Base-by-base conservation (phyloP, 768 basidiomycete genomes). In the Termitomyces sp. region DNA sequence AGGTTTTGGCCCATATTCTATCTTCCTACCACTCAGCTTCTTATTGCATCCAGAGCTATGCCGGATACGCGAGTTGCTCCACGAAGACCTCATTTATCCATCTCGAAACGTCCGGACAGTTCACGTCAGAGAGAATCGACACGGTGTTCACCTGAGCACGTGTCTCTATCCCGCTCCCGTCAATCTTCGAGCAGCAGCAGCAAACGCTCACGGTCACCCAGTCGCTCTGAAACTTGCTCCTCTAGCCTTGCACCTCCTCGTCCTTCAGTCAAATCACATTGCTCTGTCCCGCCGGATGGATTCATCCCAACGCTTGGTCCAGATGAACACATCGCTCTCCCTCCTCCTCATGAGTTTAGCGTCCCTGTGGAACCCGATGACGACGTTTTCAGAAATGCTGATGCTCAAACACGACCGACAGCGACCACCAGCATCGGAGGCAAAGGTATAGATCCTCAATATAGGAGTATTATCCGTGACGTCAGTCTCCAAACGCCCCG, bases 301-400 rank as follows among this genome's bases (percentile, higher is more conserved):
- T 84, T 73, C 59, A 82, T 85, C 57, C 84, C 84, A 0, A 75
- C 68, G n/a, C 50, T 78, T 62, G 78, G 74, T 15, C 60, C 73
- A 0, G 73, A 78, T 59, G 73, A 74, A 11, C 68, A 73, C 20
- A 82, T 83, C 18, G 62, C 70, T 5, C 71, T 85, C n/a, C 83
- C 82, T 6, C 78, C 83, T 20, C 84, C 84, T 1, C 80, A 84
- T 58, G 83, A 78, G 60, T 62, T 84, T 20, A 75, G 38, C 32
- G 8, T 48, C 28, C 58, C 46, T n/a, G 52, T 55, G 33, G 54
- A 46, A n/a, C n/a, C 39, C n/a, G 4, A 2, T 49, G 42, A 22
- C n/a, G 15, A 28, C 24, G n/a, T 6, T 32, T 44, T 46, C 28
- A 38, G 15, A 39, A 13, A 9, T 24, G 13, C 13, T 5, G 22